Evolutionary conservation across 169 alveolate species (phyloP).

Genomic region (Plasmodium malariae): DNA sequence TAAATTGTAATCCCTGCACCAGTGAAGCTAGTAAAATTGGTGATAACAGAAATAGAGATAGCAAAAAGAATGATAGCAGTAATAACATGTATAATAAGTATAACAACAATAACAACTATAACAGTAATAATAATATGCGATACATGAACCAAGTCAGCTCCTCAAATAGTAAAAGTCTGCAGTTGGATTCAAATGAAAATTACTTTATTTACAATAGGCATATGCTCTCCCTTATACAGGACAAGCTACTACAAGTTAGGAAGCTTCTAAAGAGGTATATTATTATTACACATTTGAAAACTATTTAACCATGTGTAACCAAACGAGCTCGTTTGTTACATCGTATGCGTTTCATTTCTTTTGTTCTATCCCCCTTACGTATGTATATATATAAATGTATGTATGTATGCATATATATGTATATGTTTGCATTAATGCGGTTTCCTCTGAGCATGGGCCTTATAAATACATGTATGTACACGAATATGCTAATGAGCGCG

Average conservation of each 20-base stretch:
- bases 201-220: constrained; percentile 17
- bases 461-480: too few species aligned
- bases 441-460: too few species aligned
- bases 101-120: too few species aligned
- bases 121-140: not conserved
- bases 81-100: too few species aligned
- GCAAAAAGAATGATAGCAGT: too few species aligned
- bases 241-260: constrained; percentile 35
- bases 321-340: not conserved
- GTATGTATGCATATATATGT: not conserved
- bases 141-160: not conserved
- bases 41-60: too few species aligned
- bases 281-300: not conserved
- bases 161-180: not conserved
- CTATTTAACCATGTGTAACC: not conserved
- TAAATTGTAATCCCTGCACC: not conserved
- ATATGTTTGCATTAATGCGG: too few species aligned
- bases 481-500: too few species aligned
- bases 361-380: too few species aligned
- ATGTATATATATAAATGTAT: not conserved
- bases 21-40: too few species aligned
- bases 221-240: constrained; percentile 40
- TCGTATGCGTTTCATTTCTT: too few species aligned
- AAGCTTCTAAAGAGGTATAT: constrained; percentile 43
- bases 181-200: constrained; percentile 1